These are phyloP conservation scores for Tuber borchii DNA, from an alignment of 495 filamentous ascomycete species.

Conservation along the genomic window DNA sequence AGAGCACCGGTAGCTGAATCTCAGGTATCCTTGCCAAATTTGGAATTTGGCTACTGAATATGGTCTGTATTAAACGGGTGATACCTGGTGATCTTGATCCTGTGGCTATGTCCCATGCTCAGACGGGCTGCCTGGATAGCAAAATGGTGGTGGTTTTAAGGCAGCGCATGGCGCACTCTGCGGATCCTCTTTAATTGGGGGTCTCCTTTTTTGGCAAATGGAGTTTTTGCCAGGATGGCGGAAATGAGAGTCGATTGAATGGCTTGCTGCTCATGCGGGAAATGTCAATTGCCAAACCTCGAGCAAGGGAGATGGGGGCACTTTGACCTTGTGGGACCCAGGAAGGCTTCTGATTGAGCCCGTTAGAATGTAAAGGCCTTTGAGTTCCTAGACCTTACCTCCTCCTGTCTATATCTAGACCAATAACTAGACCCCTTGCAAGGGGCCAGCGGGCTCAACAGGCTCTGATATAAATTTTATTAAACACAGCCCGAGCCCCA, in stretches of 20 bases:
- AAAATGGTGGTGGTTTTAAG: not conserved
- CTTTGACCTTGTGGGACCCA: not conserved
- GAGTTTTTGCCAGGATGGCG: not conserved
- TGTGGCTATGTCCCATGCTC: not conserved
- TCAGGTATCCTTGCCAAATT: not conserved
- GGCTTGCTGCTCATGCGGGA: not conserved
- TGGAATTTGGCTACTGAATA: not conserved
- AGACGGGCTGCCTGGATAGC: not conserved
- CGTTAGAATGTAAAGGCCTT: too few species aligned
- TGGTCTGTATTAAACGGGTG: not conserved
- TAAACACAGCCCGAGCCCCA: not conserved
- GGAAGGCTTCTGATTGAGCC: not conserved
- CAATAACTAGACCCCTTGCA: not conserved
- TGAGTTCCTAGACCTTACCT: not conserved
- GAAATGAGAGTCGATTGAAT: too few species aligned
- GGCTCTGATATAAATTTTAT: not conserved
- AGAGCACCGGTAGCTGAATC: not conserved
- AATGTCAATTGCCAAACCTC: not conserved
- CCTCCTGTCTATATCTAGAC: not conserved
- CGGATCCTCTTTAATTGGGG: not conserved
- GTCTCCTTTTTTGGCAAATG: not conserved
- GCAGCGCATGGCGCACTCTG: not conserved
- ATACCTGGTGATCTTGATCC: not conserved
- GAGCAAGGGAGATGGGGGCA: not conserved
- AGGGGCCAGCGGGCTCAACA: not conserved